A percentile compares a stretch with the other conserved stretches of the same genome.
phyloP scores from a whole-genome alignment of 371 early-diverging fungal species.

The Rhizomucor miehei region DNA sequence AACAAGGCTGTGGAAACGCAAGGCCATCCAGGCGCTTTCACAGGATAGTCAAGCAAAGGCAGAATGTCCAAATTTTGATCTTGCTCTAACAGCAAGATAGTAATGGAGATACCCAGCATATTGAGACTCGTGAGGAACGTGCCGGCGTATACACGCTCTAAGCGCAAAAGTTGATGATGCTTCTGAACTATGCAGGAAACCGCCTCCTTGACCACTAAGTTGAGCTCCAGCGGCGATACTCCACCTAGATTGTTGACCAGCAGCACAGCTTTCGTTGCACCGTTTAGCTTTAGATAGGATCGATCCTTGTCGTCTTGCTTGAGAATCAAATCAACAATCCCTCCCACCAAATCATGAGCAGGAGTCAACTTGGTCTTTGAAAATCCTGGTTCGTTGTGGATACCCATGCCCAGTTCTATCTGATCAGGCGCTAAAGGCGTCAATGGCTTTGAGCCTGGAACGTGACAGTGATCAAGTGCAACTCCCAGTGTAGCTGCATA shows the following conservation, averaged over 20 bases:
- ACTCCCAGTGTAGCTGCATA: conserved; percentile 76
- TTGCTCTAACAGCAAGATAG: conserved; percentile 46
- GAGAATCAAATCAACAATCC: conserved; percentile 56
- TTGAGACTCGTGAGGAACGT: conserved; percentile 73
- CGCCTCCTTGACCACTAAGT: conserved; percentile 65
- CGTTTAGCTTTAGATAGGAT: conserved; percentile 27
- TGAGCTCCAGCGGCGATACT: conserved; percentile 65
- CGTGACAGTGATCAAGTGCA: conserved; percentile 69
- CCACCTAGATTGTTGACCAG: conserved; percentile 84
- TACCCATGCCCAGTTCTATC: conserved; percentile 77
- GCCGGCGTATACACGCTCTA: conserved; percentile 62
- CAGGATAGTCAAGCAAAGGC: conserved; percentile 44
- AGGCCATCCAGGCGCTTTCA: conserved; percentile 59
- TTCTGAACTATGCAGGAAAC: conserved; percentile 27
- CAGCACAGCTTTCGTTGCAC: conserved; percentile 42
- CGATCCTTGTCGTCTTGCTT: conserved; percentile 46
- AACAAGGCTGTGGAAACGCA: conserved; percentile 8
- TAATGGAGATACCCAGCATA: conserved; percentile 74
- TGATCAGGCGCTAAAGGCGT: conserved; percentile 35
- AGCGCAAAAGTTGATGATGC: conserved; percentile 23
- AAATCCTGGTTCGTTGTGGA: conserved; percentile 76
- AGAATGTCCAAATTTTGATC: conserved; percentile 22
- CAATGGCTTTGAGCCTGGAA: conserved; percentile 56
- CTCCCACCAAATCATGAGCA: conserved; percentile 49
- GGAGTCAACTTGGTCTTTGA: conserved; percentile 42